A percentile compares a stretch with the other conserved stretches of the same genome.
phyloP scores from a whole-genome alignment of 2,329 filamentous ascomycete genomes.

The Sarocladiaceae sp. region DNA sequence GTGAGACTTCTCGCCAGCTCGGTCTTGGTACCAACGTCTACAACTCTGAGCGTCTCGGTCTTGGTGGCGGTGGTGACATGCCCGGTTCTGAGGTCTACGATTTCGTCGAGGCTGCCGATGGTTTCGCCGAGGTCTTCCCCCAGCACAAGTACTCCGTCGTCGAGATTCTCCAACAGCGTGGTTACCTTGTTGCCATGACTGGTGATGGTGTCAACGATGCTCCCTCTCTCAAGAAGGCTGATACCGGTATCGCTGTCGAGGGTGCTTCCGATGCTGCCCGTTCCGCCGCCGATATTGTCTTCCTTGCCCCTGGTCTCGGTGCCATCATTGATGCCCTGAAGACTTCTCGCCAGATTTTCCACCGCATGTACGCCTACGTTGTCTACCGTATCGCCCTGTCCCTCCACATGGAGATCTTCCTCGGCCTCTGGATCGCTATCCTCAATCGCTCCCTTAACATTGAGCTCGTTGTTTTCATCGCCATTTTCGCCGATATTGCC shows the following conservation, averaged over 20 bases:
- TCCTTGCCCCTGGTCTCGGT: conserved; percentile 85
- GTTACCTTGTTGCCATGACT: conserved; percentile 93
- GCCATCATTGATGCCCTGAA: conserved; percentile 91
- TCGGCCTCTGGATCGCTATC: conserved; percentile 88
- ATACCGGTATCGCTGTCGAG: conserved; percentile 93
- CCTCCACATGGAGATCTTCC: conserved; percentile 85
- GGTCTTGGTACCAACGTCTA: conserved; percentile 91
- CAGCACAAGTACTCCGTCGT: conserved; percentile 96
- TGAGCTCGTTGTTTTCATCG: conserved; percentile 86
- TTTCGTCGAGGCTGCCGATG: conserved; percentile 92
- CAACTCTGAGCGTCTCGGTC: conserved; percentile 87
- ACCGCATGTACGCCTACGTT: conserved; percentile 95
- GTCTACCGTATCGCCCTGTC: conserved; percentile 93
- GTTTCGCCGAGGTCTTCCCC: conserved; percentile 91
- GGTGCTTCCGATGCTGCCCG: conserved; percentile 87
- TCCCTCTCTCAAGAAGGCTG: conserved; percentile 89
- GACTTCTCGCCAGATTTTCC: conserved; percentile 91
- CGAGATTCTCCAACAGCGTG: conserved; percentile 89
- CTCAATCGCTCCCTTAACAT: conserved; percentile 81
- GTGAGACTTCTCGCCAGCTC: conserved; percentile 86
- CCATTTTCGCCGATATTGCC: conserved; percentile 90
- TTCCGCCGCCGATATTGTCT: conserved; percentile 89
- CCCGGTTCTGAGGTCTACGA: conserved; percentile 91
- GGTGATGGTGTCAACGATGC: conserved; percentile 95
- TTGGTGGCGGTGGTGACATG: conserved; percentile 88